These are phyloP conservation scores for Fusarium chlamydosporum DNA, from an alignment of 2,329 filamentous ascomycete genomes.

Conservation along the genomic window DNA sequence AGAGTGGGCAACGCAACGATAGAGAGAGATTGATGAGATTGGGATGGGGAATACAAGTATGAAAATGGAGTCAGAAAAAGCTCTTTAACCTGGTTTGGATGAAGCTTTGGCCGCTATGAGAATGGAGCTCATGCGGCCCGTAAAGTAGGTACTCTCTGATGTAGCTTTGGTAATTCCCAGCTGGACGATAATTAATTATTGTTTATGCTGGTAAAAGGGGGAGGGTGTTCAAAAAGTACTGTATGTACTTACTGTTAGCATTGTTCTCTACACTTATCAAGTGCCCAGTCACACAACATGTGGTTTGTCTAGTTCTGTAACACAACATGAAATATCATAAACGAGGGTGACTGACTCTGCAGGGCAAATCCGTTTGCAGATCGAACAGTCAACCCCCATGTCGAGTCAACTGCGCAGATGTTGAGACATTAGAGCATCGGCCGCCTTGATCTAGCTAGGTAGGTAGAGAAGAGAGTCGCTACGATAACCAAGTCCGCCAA, in stretches of 20 bases:
- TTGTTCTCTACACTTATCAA: background rate
- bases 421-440: conserved; percentile 12
- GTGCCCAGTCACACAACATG: background rate
- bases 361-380: conserved; percentile 41
- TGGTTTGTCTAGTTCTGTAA: conserved; percentile 22
- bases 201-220: conserved; percentile 15
- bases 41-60: conserved; percentile 22
- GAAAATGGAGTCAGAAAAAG: conserved; percentile 1
- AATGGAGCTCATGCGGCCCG: conserved; percentile 35
- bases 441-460: too few species aligned
- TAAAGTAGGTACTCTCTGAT: background rate
- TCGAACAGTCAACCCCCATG: conserved; percentile 30
- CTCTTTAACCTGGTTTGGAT: conserved; percentile 18
- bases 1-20: conserved; percentile 21
- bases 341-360: conserved; percentile 16
- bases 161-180: conserved; percentile 9
- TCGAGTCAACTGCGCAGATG: conserved; percentile 33
- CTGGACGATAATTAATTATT: background rate
- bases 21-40: conserved; percentile 30
- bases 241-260: conserved; percentile 1
- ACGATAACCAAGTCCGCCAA: conserved; percentile 21
- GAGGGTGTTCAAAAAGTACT: background rate
- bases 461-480: too few species aligned
- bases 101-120: conserved; percentile 32
- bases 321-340: conserved; percentile 35